Evolutionary conservation across 805 yeast species (phyloP).

Genomic region (Kodamaea kaohsiungensis): DNA sequence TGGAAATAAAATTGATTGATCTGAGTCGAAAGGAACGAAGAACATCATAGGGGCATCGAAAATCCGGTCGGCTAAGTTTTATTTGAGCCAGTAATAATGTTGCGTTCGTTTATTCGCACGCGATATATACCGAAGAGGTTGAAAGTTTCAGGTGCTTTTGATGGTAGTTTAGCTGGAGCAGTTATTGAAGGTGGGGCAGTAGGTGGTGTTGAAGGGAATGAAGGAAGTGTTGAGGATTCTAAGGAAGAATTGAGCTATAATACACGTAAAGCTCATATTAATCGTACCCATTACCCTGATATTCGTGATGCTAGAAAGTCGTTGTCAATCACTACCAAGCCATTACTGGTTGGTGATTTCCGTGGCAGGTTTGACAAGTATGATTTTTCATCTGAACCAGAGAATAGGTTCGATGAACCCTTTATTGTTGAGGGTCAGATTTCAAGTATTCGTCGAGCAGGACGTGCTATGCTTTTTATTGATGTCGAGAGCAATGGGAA

Average conservation of each 20-base stretch:
- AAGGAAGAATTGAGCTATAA: conserved; percentile 5
- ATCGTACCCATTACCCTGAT: conserved; percentile 22
- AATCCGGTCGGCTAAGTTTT: background rate
- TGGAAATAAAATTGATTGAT: background rate
- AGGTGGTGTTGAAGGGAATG: background rate
- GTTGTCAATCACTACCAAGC: conserved; percentile 3
- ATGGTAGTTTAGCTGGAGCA: background rate
- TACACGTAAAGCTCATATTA: conserved; percentile 4
- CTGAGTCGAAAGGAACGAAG: background rate
- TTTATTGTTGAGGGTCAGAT: conserved; percentile 56
- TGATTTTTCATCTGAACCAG: conserved; percentile 17
- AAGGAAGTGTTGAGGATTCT: background rate
- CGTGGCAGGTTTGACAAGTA: conserved; percentile 24
- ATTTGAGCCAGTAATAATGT: background rate
- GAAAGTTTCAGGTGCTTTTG: background rate
- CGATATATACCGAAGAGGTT: background rate
- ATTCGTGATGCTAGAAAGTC: conserved; percentile 14
- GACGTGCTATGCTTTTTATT: conserved; percentile 67
- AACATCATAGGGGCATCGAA: background rate
- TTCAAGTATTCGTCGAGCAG: conserved; percentile 57
- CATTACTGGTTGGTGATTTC: conserved; percentile 42
- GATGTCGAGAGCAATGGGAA: conserved; percentile 64
- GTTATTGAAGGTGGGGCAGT: background rate
- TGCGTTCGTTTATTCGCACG: background rate
- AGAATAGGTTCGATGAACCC: conserved; percentile 7